These are phyloP conservation scores for Aspergillus ibericus DNA, from an alignment of 2,329 filamentous ascomycete species.

Conservation along the genomic window DNA sequence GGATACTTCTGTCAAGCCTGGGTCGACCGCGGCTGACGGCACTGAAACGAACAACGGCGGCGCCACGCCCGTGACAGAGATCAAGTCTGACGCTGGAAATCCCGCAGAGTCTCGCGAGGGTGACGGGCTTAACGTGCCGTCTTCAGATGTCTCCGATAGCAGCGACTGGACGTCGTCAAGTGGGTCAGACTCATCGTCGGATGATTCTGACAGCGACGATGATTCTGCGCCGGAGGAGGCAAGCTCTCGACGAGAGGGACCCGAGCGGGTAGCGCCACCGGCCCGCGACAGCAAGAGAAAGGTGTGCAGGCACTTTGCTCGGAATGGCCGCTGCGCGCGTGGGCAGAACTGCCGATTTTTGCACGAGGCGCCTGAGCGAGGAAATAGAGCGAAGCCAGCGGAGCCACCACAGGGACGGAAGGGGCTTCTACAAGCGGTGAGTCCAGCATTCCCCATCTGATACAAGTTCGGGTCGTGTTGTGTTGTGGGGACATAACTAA, in stretches of 20 bases:
- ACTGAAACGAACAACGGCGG: background rate
- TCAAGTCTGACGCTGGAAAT: background rate
- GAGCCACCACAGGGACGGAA: slow-evolving; percentile 37
- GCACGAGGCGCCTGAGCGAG: slow-evolving; percentile 39
- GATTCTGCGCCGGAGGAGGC: slow-evolving; percentile 44
- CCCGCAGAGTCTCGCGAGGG: slow-evolving; percentile 2
- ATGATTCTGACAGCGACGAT: slow-evolving; percentile 26
- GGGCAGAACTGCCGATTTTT: slow-evolving; percentile 45
- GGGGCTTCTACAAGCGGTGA: slow-evolving; percentile 46
- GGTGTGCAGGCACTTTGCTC: slow-evolving; percentile 43
- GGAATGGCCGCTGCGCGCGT: slow-evolving; percentile 43
- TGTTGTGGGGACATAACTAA: slow-evolving; percentile 4
- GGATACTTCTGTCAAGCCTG: background rate
- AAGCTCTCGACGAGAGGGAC: slow-evolving; percentile 42
- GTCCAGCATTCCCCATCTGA: slow-evolving; percentile 15
- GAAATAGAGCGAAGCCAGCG: slow-evolving; percentile 26
- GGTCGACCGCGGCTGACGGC: background rate
- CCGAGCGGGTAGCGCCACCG: slow-evolving; percentile 42
- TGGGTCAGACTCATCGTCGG: slow-evolving; percentile 30
- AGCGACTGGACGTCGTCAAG: slow-evolving; percentile 44
- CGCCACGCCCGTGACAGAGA: background rate
- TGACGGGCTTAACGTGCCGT: slow-evolving; percentile 11
- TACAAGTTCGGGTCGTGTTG: background rate
- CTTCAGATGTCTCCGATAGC: slow-evolving; percentile 22
- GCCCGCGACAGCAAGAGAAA: slow-evolving; percentile 35